phyloP scores from a whole-genome alignment of 331 rosid species.

The Quercus lobata region DNA sequence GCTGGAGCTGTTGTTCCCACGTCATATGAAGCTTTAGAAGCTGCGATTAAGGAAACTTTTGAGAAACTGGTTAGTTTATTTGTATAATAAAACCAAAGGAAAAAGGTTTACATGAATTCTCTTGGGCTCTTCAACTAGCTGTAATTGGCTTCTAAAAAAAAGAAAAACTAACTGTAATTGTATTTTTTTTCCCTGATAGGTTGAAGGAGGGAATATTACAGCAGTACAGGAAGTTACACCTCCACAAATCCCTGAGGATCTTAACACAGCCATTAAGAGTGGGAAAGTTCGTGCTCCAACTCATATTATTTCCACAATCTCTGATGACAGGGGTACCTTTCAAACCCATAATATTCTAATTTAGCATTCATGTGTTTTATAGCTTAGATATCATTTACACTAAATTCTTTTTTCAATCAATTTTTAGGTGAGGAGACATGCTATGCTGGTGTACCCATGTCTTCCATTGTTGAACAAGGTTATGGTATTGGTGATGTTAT shows the following conservation, averaged over 20 bases:
- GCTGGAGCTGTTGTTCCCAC: conserved; percentile 99
- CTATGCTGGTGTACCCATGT: conserved; percentile 84
- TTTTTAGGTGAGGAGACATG: conserved; percentile 84
- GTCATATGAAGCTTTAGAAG: conserved; percentile 84
- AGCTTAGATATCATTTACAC: conserved; percentile 11
- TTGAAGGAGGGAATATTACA: conserved; percentile 64
- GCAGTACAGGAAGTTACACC: conserved; percentile 84
- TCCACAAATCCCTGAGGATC: conserved; percentile 98
- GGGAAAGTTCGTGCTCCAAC: conserved; percentile 99
- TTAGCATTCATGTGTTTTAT: not conserved
- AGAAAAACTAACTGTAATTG: not conserved
- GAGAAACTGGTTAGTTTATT: conserved; percentile 67
- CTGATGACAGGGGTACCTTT: conserved; percentile 90
- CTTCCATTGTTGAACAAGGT: conserved; percentile 69
- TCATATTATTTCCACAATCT: conserved; percentile 94
- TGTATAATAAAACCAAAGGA: conserved; percentile 12
- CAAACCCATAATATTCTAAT: conserved; percentile 8
- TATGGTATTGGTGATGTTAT: conserved; percentile 88
- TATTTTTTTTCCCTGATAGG: conserved; percentile 37
- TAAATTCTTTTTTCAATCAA: conserved; percentile 26
- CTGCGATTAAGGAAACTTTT: conserved; percentile 74
- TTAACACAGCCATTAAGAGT: conserved; percentile 75
- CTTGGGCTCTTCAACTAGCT: not conserved
- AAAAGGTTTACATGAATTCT: not conserved
- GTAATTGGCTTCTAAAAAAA: not conserved